Evolutionary conservation across 2,329 filamentous ascomycete species (phyloP), one percentile per base, ranked within the genome.

Genomic region (Fusarium nurragi): DNA sequence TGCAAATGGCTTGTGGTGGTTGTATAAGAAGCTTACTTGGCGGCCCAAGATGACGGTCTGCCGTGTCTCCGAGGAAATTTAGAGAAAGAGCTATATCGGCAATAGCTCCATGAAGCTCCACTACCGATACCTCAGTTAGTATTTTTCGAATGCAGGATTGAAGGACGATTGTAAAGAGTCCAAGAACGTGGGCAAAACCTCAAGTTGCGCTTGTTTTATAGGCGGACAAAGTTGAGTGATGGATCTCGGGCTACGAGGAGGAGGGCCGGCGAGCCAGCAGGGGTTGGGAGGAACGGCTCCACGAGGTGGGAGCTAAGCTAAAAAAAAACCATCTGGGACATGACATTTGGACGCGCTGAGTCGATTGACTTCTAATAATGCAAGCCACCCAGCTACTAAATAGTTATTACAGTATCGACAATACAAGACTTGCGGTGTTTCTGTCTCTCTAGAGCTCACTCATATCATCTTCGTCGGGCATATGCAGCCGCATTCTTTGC

Each of bases 81-180:
- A 30, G 40, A 48, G 36, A 40, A 34, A 28, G 11, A 30, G 40
- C 38, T 55, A 52, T 67, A 28, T 50, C 10, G 14, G 23, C 3
- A 4, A 52, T 67, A 71, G 51, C 54, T 69, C 34, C n/a, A 11
- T 41, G 30, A 32, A 34, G 25, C 25, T 12, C 6, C 2, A 8
- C 5, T 10, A 10, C 13, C 21, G 13, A 54, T 23, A 36, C 18
- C 9, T 7, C 1, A 16, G 16, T 9, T 56, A 50, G 19, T 43
- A 34, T 37, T 26, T 46, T 28, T 51, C 73, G 40, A 78, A 80
- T 76, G 78, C 80, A 76, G 64, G 77, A 63, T 54, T 39, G 47
- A 53, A 45, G 38, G 76, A 76, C 79, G 87, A 87, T 78, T 79
- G 81, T 72, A 88, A 88, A 72, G 83, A 91, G 88, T 86, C 86